Base-by-base conservation (phyloP, 2,329 filamentous ascomycete genomes). In the Cordyceps cateniannulata region DNA sequence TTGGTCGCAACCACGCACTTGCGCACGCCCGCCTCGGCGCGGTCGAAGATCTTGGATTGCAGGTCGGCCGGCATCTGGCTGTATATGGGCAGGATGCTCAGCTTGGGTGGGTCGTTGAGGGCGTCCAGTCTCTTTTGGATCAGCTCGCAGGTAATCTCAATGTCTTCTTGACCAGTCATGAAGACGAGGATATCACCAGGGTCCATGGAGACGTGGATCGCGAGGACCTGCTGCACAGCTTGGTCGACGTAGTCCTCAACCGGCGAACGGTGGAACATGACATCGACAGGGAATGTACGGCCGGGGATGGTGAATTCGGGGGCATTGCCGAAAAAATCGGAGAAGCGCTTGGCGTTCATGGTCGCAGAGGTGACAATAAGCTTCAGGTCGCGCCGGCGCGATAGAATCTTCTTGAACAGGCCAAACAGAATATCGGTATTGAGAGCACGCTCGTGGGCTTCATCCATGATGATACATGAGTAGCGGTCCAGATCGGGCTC, bases 1-100 rank as follows among this genome's bases (percentile, higher is more conserved):
- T 99, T 99, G 35, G 95, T 99, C 1, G 96, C 95, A 45, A 99
- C 93, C 65, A 99, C 96, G 68, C 96, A 96, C 72, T 99, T 99
- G 62, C 95, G 87, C 5, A 96, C 93, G 1, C 95, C 95, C 0
- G 93, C 89, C 2, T 90, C 81, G 2, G 96, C 95, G 65, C 88
- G 86, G 70, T 99, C 93, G 68, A 99, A 99, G 65, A 99, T 99
- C 75, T 96, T 98, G 62, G 95, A 91, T 74, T 99, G 96, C 40
- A 99, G 79, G 73, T 99, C 96, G 38, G 95, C 95, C 2, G 95
- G 96, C 95, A 99, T 97, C 74, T 99, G 95, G 81, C 92, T 97
- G 84, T 99, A 99, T 60, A 99, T 98, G 0, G 96, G 96, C 29
- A 99, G 76, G 59, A 99, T 96, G 71, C 90, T 93, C 62, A 99